Base-by-base conservation (phyloP, 441 rosid genomes). In the Aleurites moluccanus region DNA sequence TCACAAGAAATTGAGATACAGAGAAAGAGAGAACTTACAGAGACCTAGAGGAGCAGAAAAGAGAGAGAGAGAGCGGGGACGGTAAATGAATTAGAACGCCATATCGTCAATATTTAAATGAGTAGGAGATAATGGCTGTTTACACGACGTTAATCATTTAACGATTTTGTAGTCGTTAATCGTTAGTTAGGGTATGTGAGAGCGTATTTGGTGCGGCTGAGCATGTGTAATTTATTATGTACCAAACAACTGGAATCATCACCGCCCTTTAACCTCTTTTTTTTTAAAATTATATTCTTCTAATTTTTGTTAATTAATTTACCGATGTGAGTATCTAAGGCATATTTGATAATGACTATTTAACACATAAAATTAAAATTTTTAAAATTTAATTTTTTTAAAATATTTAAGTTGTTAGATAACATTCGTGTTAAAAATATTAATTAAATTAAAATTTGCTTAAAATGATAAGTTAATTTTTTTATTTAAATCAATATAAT, bases 171-270 rank as follows among this genome's bases (percentile, higher is more conserved):
- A n/a, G 49, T 20, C 15, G 9, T 30, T 50, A 6, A 68, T 9
- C 45, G 60, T 55, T 55, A 55, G 61, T 68, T 68, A 50, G 72
- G 60, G 61, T 7, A 9, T 15, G 60, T 30, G 72, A 68, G 72
- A 50, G 6, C 35, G 60, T 8, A 35, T n/a, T 64, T 10, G 16
- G 28, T 64, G 68, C 68, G 18, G 8, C 42, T 33, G n/a, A 18
- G 55, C 59, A 13, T 33, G 25, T 38, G 4, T 2, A 5, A 61
- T 11, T 30, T 61, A 11, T 15, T 61, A 63, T 63, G 23, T 23
- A 63, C 45, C 42, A 16, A 28, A 55, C n/a, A 30, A 33, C 3
- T 61, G 65, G 65, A 52, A 52, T 16, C n/a, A 55, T 55, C 60
- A 55, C 8, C 27, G 21, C n/a, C 59, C 59, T 6, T 55, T 0